These are phyloP conservation scores for Lentinus brumalis DNA, from an alignment of 768 basidiomycete genomes.

Conservation along the genomic window DNA sequence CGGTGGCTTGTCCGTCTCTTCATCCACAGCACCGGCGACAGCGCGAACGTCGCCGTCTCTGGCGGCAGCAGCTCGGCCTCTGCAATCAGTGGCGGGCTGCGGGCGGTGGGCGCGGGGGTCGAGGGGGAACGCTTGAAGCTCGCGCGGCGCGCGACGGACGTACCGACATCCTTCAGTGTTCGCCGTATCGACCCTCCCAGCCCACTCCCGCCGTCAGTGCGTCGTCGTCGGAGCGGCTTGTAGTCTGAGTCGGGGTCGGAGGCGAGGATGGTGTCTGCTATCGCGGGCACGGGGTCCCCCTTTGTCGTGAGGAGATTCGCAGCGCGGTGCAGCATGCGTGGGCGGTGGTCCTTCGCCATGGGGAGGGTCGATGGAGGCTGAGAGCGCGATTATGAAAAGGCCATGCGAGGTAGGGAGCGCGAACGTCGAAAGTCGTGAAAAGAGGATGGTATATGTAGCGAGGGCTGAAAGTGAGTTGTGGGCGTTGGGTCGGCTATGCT, in stretches of 20 bases:
- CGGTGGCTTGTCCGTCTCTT: conserved; percentile 20
- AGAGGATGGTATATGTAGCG: too few relatives aligned
- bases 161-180: conserved; percentile 20
- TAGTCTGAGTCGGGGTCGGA: conserved; percentile 1
- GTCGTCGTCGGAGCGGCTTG: conserved; percentile 6
- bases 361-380: neutral
- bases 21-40: conserved; percentile 15
- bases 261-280: conserved; percentile 8
- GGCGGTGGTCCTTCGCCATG: conserved; percentile 10
- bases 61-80: conserved; percentile 5
- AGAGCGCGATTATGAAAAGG: neutral
- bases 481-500: too few relatives aligned
- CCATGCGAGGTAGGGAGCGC: neutral
- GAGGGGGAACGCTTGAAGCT: conserved; percentile 21
- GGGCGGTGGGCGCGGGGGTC: conserved; percentile 1
- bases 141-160: conserved; percentile 16
- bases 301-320: conserved; percentile 18
- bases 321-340: conserved; percentile 10
- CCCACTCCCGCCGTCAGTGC: conserved; percentile 10
- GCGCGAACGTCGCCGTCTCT: conserved; percentile 1
- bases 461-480: too few relatives aligned
- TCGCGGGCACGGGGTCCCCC: conserved; percentile 19
- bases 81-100: neutral
- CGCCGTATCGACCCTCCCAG: conserved; percentile 23
- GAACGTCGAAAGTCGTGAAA: neutral